A percentile compares a stretch with the other conserved stretches of the same genome.
Conservation (phyloP, 495 filamentous ascomycete species). For the Annulohypoxylon maeteangense region DNA sequence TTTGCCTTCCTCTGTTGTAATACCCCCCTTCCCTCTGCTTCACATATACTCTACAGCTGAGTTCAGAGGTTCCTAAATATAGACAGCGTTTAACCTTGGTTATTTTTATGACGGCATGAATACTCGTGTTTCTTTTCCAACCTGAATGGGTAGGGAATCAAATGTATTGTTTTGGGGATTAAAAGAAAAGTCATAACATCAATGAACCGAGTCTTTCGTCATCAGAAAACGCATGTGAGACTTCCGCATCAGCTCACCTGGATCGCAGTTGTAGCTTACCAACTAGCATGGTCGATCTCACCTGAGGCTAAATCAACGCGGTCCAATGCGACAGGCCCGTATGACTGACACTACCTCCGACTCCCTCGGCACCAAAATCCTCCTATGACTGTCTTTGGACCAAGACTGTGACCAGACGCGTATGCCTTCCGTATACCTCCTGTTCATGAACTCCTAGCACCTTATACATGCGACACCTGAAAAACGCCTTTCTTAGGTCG, state of each 20-base stretch:
- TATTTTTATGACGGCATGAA: slow-evolving; percentile 8
- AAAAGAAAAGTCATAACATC: slow-evolving; percentile 5
- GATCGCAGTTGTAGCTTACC: slow-evolving; percentile 4
- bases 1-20: background rate
- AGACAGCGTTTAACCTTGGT: slow-evolving; percentile 26
- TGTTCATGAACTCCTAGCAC: slow-evolving; percentile 32
- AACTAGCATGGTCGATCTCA: slow-evolving; percentile 4
- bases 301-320: slow-evolving; percentile 19
- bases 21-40: background rate
- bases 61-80: slow-evolving; percentile 19
- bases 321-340: slow-evolving; percentile 45
- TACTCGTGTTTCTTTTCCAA: background rate
- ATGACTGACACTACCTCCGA: slow-evolving; percentile 29
- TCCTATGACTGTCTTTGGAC: slow-evolving; percentile 21
- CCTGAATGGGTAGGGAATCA: background rate
- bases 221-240: slow-evolving; percentile 8
- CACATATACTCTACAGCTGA: background rate
- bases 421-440: slow-evolving; percentile 31
- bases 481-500: slow-evolving; percentile 27
- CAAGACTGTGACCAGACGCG: slow-evolving; percentile 26
- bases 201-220: slow-evolving; percentile 2
- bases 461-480: slow-evolving; percentile 26
- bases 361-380: slow-evolving; percentile 22
- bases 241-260: slow-evolving; percentile 7
- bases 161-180: slow-evolving; percentile 8